phyloP scores from a whole-genome alignment of 257 asterid species.

The Paraleonurus japonicus region DNA sequence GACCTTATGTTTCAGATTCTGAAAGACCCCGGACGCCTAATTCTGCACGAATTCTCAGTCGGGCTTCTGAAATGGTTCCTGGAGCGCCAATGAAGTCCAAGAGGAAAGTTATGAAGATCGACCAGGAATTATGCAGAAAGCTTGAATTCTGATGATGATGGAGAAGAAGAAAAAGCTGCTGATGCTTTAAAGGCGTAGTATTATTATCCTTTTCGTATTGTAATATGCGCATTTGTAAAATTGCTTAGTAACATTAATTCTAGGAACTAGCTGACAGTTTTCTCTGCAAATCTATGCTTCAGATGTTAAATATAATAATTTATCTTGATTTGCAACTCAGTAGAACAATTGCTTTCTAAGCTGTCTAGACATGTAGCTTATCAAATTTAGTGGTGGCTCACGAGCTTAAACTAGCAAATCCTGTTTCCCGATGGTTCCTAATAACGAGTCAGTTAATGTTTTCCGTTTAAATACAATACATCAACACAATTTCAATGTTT shows the following conservation, averaged over 20 bases:
- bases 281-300: neutral
- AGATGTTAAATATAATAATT: neutral
- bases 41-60: slow-evolving; percentile 35
- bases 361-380: too few relatives aligned
- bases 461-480: too few relatives aligned
- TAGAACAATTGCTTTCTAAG: neutral
- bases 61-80: slow-evolving; percentile 55
- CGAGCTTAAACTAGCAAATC: too few relatives aligned
- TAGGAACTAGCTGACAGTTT: neutral
- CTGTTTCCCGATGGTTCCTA: too few relatives aligned
- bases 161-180: neutral
- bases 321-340: neutral
- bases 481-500: too few relatives aligned
- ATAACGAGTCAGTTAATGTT: too few relatives aligned
- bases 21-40: slow-evolving; percentile 47
- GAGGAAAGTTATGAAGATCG: slow-evolving; percentile 31
- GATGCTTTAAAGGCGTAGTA: neutral
- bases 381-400: neutral
- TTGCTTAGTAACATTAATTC: neutral
- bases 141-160: slow-evolving; percentile 45
- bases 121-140: slow-evolving; percentile 50
- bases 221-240: slow-evolving; percentile 7
- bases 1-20: slow-evolving; percentile 18
- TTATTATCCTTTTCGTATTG: neutral
- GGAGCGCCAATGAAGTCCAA: slow-evolving; percentile 49